Evolutionary conservation across 306 rosid genomes (phyloP).

Genomic region (Prosopis cineraria): DNA sequence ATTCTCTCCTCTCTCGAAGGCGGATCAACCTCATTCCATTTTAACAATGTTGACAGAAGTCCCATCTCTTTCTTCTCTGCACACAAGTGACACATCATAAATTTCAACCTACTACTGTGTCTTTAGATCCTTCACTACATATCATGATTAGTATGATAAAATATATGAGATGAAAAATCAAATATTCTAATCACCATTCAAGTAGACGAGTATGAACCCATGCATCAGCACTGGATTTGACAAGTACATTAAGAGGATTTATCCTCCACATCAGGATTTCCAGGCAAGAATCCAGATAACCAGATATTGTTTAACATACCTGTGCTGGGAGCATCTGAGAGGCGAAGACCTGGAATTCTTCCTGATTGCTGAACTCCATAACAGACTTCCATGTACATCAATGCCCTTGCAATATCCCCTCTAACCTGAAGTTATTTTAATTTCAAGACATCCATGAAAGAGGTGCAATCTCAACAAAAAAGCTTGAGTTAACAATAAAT

Average conservation of each 20-base stretch:
- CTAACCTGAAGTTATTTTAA: slow-evolving; percentile 56
- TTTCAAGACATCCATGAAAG: slow-evolving; percentile 14
- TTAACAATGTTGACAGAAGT: slow-evolving; percentile 62
- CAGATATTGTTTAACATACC: slow-evolving; percentile 49
- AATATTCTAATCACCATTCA: not conserved
- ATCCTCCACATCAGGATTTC: not conserved
- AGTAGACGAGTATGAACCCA: not conserved
- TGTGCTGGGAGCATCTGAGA: slow-evolving; percentile 63
- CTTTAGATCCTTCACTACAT: not conserved
- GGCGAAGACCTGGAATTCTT: slow-evolving; percentile 54
- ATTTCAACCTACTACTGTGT: slow-evolving; percentile 6
- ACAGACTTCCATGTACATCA: slow-evolving; percentile 78
- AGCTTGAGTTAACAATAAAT: not conserved
- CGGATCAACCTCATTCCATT: slow-evolving; percentile 75
- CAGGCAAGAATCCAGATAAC: slow-evolving; percentile 2
- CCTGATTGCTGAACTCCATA: slow-evolving; percentile 60
- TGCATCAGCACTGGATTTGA: not conserved
- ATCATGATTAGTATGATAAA: not conserved
- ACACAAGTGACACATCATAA: not conserved
- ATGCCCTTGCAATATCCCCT: slow-evolving; percentile 80
- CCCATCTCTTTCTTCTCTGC: slow-evolving; percentile 73
- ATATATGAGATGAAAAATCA: not conserved
- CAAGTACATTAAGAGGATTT: not conserved
- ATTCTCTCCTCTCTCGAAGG: slow-evolving; percentile 77
- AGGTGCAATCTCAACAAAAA: slow-evolving; percentile 10